Evolutionary conservation across 2,329 filamentous ascomycete species (phyloP).

Genomic region (Laburnicola sp.): DNA sequence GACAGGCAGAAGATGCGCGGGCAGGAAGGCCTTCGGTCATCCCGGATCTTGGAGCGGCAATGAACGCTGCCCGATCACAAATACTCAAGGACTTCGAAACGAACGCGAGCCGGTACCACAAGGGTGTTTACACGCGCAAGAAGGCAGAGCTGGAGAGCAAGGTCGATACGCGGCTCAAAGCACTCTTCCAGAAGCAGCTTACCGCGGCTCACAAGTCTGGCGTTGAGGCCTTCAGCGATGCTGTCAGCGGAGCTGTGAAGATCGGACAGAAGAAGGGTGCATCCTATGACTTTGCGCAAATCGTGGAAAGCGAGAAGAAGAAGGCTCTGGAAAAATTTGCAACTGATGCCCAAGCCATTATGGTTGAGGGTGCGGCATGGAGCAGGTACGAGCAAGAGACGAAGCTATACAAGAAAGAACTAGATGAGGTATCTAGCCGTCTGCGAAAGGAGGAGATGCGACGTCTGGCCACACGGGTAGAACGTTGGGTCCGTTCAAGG

Average conservation of each 20-base stretch:
- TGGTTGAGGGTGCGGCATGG: constrained; percentile 82
- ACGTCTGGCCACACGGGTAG: constrained; percentile 83
- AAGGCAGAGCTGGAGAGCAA: constrained; percentile 81
- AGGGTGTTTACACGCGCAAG: constrained; percentile 89
- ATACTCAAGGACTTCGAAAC: constrained; percentile 83
- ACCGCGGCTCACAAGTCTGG: constrained; percentile 86
- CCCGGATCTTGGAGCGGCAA: constrained; percentile 71
- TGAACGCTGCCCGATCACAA: constrained; percentile 71
- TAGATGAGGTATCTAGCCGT: constrained; percentile 82
- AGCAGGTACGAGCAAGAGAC: constrained; percentile 83
- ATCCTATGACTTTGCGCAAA: constrained; percentile 91
- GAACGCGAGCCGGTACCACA: constrained; percentile 93
- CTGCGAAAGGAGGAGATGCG: constrained; percentile 96
- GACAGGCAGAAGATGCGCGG: constrained; percentile 73
- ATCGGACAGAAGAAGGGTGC: constrained; percentile 88
- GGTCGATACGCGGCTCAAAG: constrained; percentile 84
- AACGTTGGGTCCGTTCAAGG: constrained; percentile 89
- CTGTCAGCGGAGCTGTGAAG: constrained; percentile 85
- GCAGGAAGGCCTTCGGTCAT: constrained; percentile 75
- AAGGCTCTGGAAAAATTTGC: constrained; percentile 75
- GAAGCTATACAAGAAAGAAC: constrained; percentile 80
- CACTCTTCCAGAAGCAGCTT: constrained; percentile 85
- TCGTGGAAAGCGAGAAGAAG: constrained; percentile 81
- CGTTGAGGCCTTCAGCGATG: constrained; percentile 80
- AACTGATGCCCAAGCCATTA: constrained; percentile 70